Evolutionary conservation across 1,139 yeast species (phyloP).

Genomic region (Komagataea norvegica): DNA sequence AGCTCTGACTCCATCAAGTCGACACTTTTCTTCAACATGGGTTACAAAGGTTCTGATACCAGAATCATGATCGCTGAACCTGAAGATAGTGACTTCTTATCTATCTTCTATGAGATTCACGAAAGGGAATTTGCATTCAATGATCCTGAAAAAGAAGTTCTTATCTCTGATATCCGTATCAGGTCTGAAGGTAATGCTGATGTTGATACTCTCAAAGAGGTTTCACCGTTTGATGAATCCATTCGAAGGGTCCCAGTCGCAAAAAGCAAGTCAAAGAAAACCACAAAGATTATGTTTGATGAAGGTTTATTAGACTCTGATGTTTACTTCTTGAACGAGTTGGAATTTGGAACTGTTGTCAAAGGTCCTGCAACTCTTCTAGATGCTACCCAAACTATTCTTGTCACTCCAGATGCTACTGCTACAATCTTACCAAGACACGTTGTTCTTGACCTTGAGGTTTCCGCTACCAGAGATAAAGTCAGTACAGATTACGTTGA

Average conservation of each 20-base stretch:
- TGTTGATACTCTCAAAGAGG: slow-evolving; percentile 15
- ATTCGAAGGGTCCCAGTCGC: slow-evolving; percentile 12
- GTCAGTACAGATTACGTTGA: slow-evolving; percentile 38
- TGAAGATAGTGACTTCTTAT: slow-evolving; percentile 27
- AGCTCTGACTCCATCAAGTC: slow-evolving; percentile 32
- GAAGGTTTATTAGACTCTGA: slow-evolving; percentile 36
- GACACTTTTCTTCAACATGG: slow-evolving; percentile 67
- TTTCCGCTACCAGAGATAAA: slow-evolving; percentile 25
- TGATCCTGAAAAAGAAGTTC: slow-evolving; percentile 49
- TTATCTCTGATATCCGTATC: slow-evolving; percentile 80
- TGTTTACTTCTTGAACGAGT: slow-evolving; percentile 35
- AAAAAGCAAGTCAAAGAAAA: slow-evolving; percentile 10
- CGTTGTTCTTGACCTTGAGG: slow-evolving; percentile 32
- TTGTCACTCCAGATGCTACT: slow-evolving; percentile 41
- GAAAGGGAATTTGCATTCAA: slow-evolving; percentile 66
- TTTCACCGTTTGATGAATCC: slow-evolving; percentile 28
- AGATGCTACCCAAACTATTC: slow-evolving; percentile 46
- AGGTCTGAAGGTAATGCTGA: slow-evolving; percentile 52
- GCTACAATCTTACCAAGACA: slow-evolving; percentile 38
- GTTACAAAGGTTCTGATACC: slow-evolving; percentile 86
- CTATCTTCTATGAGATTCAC: slow-evolving; percentile 45
- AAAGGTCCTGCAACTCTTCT: slow-evolving; percentile 45
- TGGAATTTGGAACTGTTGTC: slow-evolving; percentile 33
- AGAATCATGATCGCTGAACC: slow-evolving; percentile 58
- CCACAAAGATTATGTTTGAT: slow-evolving; percentile 29